These are phyloP conservation scores for Coniosporium tulheliwenetii DNA, from an alignment of 2,329 filamentous ascomycete species.

Conservation along the genomic window DNA sequence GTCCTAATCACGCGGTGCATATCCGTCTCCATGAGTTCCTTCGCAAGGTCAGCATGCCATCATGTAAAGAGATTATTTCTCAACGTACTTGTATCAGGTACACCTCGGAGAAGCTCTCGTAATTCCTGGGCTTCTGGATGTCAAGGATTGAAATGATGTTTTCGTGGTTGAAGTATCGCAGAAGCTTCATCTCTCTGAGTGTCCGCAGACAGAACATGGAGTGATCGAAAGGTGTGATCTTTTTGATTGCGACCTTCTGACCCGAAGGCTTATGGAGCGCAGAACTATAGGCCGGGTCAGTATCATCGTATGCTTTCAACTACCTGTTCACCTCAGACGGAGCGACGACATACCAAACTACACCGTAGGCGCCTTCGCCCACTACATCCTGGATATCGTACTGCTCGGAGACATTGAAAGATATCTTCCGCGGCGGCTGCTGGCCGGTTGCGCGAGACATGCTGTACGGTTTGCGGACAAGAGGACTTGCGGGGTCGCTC, in stretches of 20 bases:
- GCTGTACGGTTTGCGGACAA: slow-evolving; percentile 1
- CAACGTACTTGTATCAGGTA: slow-evolving; percentile 86
- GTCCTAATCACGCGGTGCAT: slow-evolving; percentile 99
- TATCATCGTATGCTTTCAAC: neutral
- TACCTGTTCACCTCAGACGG: no score
- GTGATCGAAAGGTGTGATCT: slow-evolving; percentile 98
- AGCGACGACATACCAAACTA: slow-evolving; percentile 59
- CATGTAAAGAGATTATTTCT: neutral
- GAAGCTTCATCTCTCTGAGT: slow-evolving; percentile 95
- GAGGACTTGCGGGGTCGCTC: no score
- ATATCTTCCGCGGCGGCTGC: slow-evolving; percentile 60
- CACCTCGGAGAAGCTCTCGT: slow-evolving; percentile 91
- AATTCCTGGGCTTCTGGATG: slow-evolving; percentile 94
- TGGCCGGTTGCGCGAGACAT: slow-evolving; percentile 8
- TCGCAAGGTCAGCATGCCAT: slow-evolving; percentile 6
- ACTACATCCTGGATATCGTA: slow-evolving; percentile 99
- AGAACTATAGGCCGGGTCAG: slow-evolving; percentile 43
- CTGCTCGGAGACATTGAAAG: slow-evolving; percentile 98
- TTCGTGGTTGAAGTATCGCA: slow-evolving; percentile 98
- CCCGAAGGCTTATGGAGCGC: slow-evolving; percentile 95
- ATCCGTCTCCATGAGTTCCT: slow-evolving; percentile 99
- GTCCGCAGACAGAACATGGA: slow-evolving; percentile 98
- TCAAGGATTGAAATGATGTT: slow-evolving; percentile 99
- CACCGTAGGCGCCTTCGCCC: slow-evolving; percentile 93
- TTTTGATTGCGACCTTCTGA: slow-evolving; percentile 99